These are phyloP conservation scores for Echinosophora koreensis DNA, from an alignment of 306 rosid genomes.

Conservation along the genomic window DNA sequence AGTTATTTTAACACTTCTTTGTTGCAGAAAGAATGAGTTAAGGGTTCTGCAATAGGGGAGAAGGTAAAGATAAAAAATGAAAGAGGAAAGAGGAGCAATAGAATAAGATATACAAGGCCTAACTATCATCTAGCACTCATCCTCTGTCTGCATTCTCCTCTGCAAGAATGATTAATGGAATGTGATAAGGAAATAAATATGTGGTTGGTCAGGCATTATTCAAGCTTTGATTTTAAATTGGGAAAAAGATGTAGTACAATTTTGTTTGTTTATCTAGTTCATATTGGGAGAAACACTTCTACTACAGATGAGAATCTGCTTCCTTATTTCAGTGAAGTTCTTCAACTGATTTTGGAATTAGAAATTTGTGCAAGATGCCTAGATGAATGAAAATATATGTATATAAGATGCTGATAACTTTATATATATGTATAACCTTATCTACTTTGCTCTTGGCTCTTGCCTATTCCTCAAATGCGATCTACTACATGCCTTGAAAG, in stretches of 20 bases:
- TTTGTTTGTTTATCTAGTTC: constrained; percentile 53
- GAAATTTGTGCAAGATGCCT: not conserved
- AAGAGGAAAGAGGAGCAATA: constrained; percentile 26
- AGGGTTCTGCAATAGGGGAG: constrained; percentile 38
- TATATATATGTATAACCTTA: not conserved
- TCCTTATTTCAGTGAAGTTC: constrained; percentile 42
- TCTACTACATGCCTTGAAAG: constrained; percentile 1
- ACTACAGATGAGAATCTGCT: constrained; percentile 41
- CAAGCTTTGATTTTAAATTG: constrained; percentile 38
- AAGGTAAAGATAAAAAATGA: constrained; percentile 24
- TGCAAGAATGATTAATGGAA: constrained; percentile 51
- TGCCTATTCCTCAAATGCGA: not conserved
- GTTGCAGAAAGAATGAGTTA: constrained; percentile 65
- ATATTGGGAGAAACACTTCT: constrained; percentile 43
- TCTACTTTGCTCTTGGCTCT: not conserved
- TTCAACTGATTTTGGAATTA: constrained; percentile 28
- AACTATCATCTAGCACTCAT: constrained; percentile 61
- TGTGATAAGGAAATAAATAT: constrained; percentile 35
- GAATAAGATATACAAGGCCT: constrained; percentile 43
- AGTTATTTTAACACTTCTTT: not conserved
- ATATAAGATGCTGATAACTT: constrained; percentile 37
- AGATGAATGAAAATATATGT: constrained; percentile 32
- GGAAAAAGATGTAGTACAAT: constrained; percentile 37
- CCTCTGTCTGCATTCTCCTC: constrained; percentile 46
- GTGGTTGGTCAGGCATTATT: constrained; percentile 32